Evolutionary conservation across 2,329 filamentous ascomycete species (phyloP).

Genomic region (Tolypocladium tundrense): DNA sequence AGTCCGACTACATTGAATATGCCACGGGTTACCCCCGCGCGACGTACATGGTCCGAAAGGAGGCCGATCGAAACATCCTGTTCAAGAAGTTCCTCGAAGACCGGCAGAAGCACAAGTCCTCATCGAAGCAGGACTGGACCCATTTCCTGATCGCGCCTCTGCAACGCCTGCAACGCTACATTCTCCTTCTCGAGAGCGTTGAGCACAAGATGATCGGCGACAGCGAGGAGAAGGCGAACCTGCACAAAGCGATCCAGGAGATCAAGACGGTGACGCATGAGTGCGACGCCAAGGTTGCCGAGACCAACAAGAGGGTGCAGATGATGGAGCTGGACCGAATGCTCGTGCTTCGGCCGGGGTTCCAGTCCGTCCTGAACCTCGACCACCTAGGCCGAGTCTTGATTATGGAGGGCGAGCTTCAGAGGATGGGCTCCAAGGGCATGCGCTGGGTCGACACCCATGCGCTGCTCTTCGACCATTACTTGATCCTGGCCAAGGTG

Average conservation of each 20-base stretch:
- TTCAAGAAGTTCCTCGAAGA: constrained; percentile 82
- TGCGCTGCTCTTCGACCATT: constrained; percentile 91
- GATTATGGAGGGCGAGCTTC: constrained; percentile 79
- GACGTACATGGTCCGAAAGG: constrained; percentile 71
- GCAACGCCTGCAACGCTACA: constrained; percentile 83
- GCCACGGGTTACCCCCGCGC: constrained; percentile 80
- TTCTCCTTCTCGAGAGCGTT: constrained; percentile 71
- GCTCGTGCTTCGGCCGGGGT: constrained; percentile 75
- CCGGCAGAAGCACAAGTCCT: constrained; percentile 66
- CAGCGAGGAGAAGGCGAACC: constrained; percentile 79
- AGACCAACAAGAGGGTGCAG: constrained; percentile 84
- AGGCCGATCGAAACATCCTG: constrained; percentile 72
- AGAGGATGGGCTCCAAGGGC: constrained; percentile 76
- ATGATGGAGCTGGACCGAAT: constrained; percentile 76
- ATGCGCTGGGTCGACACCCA: constrained; percentile 93
- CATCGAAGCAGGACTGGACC: constrained; percentile 81
- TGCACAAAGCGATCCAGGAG: constrained; percentile 78
- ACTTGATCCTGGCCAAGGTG: constrained; percentile 84
- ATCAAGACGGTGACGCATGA: constrained; percentile 83
- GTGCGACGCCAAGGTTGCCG: constrained; percentile 84
- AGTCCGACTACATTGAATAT: constrained; percentile 81
- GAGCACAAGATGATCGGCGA: constrained; percentile 75
- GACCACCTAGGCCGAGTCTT: constrained; percentile 90
- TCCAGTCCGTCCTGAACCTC: constrained; percentile 82
- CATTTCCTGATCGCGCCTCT: constrained; percentile 91